Evolutionary conservation across 192 early-diverging fungal species (phyloP).

Genomic region (Linnemannia hyalina): DNA sequence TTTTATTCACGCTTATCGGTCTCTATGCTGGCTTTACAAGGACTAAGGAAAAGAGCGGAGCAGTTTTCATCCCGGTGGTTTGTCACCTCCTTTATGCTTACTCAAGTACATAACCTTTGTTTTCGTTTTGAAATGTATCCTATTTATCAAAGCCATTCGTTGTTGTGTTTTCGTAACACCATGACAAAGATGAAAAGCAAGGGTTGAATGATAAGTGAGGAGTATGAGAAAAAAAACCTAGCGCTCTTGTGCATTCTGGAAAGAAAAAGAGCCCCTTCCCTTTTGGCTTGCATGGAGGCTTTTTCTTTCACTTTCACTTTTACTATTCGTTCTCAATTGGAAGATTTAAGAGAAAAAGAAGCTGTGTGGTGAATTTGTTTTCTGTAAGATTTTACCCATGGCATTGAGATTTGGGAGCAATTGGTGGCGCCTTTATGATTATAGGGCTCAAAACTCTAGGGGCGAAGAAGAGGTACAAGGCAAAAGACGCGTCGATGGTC

Average conservation of each 20-base stretch:
- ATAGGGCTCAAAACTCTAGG: too few relatives aligned
- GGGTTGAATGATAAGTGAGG: not conserved
- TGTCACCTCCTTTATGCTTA: not conserved
- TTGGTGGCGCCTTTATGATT: too few relatives aligned
- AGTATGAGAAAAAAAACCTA: not conserved
- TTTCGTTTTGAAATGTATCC: not conserved
- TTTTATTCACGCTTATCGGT: not conserved
- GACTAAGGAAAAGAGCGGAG: not conserved
- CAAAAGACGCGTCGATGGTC: too few relatives aligned
- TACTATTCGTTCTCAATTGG: not conserved
- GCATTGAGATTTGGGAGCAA: too few relatives aligned
- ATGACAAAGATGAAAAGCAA: conserved; percentile 8
- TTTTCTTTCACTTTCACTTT: not conserved
- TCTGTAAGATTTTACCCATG: too few relatives aligned
- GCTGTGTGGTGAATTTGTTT: too few relatives aligned
- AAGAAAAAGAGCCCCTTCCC: not conserved
- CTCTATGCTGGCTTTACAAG: not conserved
- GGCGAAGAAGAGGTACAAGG: too few relatives aligned
- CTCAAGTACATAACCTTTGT: not conserved
- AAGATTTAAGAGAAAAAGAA: not conserved
- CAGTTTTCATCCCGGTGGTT: conserved; percentile 3
- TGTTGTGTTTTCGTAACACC: not conserved
- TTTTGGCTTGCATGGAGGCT: not conserved
- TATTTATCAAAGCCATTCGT: not conserved
- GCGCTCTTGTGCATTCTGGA: not conserved